phyloP scores from a whole-genome alignment of 352 stramenopile genomes.

The Pythium sp. region DNA sequence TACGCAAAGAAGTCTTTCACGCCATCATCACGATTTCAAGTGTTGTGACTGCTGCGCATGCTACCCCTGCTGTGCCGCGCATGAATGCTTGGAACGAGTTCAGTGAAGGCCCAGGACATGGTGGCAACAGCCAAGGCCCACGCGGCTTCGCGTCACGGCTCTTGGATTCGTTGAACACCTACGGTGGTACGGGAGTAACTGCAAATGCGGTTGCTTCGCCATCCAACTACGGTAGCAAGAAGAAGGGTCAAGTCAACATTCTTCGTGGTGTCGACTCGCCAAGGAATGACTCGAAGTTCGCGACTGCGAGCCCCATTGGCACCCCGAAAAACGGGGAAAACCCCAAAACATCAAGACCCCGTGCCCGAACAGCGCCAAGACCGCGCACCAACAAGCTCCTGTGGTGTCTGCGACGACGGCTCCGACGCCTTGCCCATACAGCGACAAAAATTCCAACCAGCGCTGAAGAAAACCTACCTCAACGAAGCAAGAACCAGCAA shows the following conservation, averaged over 20 bases:
- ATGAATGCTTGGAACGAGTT: constrained; percentile 22
- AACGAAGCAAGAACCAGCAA: constrained; percentile 3
- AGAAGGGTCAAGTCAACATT: constrained; percentile 24
- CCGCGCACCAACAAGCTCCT: constrained; percentile 1
- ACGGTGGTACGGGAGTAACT: constrained; percentile 18
- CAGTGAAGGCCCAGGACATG: constrained; percentile 22
- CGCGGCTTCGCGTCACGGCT: constrained; percentile 16
- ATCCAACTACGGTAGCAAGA: constrained; percentile 34
- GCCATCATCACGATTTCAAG: constrained; percentile 56
- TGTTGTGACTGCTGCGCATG: constrained; percentile 35
- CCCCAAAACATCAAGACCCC: constrained; percentile 12
- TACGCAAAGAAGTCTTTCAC: constrained; percentile 58
- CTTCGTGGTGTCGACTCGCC: constrained; percentile 44
- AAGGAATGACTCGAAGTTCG: constrained; percentile 33
- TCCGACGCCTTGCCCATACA: constrained; percentile 13
- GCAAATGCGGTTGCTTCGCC: constrained; percentile 30
- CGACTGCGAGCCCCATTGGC: constrained; percentile 31
- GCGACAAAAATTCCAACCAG: constrained; percentile 9
- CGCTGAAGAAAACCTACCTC: constrained; percentile 2
- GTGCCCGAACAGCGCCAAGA: constrained; percentile 24
- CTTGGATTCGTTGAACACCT: constrained; percentile 29
- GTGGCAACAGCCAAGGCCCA: constrained; percentile 18
- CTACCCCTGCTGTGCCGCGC: constrained; percentile 14
- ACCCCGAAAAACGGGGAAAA: constrained; percentile 16
- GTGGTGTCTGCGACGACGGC: not conserved